Conservation (phyloP, 2,329 filamentous ascomycete genomes). For the Curvularia eragrostidis region DNA sequence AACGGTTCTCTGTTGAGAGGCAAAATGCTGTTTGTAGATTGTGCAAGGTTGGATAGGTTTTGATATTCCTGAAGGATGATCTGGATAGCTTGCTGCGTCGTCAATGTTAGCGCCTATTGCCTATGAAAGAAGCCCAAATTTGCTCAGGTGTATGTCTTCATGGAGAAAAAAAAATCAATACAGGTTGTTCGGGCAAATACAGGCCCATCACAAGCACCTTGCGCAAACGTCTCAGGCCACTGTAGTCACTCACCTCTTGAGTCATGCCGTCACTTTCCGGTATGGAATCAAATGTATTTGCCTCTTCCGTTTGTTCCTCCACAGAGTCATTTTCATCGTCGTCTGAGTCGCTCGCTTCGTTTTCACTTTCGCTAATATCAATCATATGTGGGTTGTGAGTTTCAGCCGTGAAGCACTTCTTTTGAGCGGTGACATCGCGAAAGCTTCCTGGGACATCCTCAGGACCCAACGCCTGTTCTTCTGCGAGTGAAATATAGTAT, state of each 20-base stretch:
- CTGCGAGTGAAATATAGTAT: slow-evolving; percentile 20
- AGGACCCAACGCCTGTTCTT: background rate
- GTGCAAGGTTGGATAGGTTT: background rate
- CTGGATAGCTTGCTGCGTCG: background rate
- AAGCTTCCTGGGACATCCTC: slow-evolving; percentile 14
- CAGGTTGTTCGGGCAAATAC: no score
- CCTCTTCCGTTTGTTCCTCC: background rate
- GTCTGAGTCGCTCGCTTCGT: background rate
- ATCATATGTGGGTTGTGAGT: background rate
- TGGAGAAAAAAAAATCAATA: background rate
- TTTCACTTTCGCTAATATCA: slow-evolving; percentile 1
- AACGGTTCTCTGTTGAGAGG: background rate
- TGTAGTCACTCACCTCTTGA: background rate
- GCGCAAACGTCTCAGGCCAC: no score
- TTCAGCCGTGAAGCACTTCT: slow-evolving; percentile 15
- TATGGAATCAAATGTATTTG: background rate
- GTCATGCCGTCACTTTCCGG: background rate
- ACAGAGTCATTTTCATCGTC: background rate
- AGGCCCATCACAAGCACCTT: no score
- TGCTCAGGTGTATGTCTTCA: background rate
- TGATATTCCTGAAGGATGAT: background rate
- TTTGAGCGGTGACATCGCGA: slow-evolving; percentile 16
- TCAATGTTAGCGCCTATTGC: background rate
- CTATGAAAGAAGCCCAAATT: background rate
- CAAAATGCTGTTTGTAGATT: background rate